Evolutionary conservation across 2,329 filamentous ascomycete genomes (phyloP), one percentile per base, ranked within the genome.

Genomic region (Colletotrichum filicis): DNA sequence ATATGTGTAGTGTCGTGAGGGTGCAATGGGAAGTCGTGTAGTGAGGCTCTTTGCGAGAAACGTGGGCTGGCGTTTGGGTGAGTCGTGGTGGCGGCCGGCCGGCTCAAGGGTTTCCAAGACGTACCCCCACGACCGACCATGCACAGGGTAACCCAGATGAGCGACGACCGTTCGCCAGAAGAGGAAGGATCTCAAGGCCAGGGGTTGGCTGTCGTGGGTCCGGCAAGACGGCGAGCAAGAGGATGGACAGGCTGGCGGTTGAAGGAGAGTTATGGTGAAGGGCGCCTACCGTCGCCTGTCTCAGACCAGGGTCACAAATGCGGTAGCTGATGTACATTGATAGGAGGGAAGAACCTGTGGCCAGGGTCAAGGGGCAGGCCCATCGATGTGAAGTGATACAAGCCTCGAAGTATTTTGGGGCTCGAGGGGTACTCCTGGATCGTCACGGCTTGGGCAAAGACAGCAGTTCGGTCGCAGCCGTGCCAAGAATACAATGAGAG

Each of bases 231-330:
- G 69, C 65, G 8, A 81, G 80, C 56, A 78, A 78, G 66, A 80
- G 79, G 68, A 82, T 62, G 61, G 78, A 79, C 57, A 81, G 67
- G 71, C 79, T 79, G 57, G 79, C 76, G 71, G 16, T 75, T 82
- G 69, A 61, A 46, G 52, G 49, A 53, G n/a, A 16, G 16, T 63
- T 26, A 24, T 32, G 35, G 53, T 52, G n/a, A 55, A 65, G 67
- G 59, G 65, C 66, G 69, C 63, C 52, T 72, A 59, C 65, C 58
- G 65, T 68, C 60, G 19, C 26, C 30, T 63, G 60, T 63, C 65
- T 72, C 69, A 69, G 69, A 66, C 28, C 24, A 14, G 68, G 28
- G 53, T 69, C 26, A 69, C 66, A 26, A 26, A 53, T 49, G 24
- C 59, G 59, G 69, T 28, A 69, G 56, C 26, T 35, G 56, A 49